Percentiles rank a stretch among this genome's conserved stretches.
phyloP scores from a whole-genome alignment of 2,329 filamentous ascomycete species.

The Nectriaceae sp. region DNA sequence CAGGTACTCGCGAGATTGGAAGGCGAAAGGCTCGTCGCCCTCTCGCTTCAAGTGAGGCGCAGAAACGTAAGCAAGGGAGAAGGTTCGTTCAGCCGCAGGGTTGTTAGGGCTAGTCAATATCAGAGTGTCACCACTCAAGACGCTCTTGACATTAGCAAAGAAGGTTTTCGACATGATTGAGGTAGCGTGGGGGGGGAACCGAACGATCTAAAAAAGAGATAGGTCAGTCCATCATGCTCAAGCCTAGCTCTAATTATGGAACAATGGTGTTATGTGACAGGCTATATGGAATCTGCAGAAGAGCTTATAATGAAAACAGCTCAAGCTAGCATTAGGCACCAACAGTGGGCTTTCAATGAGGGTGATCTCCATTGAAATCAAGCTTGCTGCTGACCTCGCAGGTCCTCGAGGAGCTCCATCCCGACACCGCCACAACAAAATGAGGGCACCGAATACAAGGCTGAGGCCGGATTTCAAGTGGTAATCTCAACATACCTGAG shows the following conservation, averaged over 20 bases:
- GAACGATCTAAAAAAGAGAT: slow-evolving; percentile 17
- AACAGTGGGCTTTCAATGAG: too few relatives aligned
- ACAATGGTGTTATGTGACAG: not conserved
- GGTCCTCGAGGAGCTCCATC: too few relatives aligned
- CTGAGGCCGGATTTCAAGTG: too few relatives aligned
- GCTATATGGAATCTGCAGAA: not conserved
- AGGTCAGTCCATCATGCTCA: not conserved
- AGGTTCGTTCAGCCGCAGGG: slow-evolving; percentile 76
- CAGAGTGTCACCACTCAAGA: slow-evolving; percentile 90
- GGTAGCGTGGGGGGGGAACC: slow-evolving; percentile 21
- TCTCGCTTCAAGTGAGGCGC: slow-evolving; percentile 86
- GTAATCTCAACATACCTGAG: slow-evolving; percentile 28
- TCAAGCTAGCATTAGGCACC: too few relatives aligned
- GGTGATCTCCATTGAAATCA: too few relatives aligned
- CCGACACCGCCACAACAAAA: slow-evolving; percentile 23
- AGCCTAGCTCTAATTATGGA: slow-evolving; percentile 16
- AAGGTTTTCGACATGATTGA: slow-evolving; percentile 54
- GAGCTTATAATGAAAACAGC: not conserved
- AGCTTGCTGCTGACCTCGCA: not conserved
- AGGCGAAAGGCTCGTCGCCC: slow-evolving; percentile 89
- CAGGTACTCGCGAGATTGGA: slow-evolving; percentile 92
- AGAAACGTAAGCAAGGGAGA: slow-evolving; percentile 90
- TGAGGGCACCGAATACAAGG: too few relatives aligned
- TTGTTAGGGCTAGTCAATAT: slow-evolving; percentile 81
- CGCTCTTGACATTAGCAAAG: slow-evolving; percentile 83